Base-by-base conservation (phyloP, 441 rosid genomes). In the Populus hybrid region DNA sequence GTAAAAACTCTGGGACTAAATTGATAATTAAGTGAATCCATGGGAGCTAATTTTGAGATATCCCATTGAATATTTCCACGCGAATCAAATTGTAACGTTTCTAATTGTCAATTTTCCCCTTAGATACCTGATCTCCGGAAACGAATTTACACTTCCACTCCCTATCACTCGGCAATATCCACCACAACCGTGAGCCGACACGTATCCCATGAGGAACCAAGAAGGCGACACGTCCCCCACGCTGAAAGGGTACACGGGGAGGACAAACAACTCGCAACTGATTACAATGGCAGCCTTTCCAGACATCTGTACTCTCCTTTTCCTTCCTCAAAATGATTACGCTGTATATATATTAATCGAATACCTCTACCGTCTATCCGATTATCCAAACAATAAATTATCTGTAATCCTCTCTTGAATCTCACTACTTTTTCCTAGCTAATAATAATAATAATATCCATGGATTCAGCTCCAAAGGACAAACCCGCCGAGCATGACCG, bases 391-490 rank as follows among this genome's bases (percentile, higher is more conserved):
- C 21, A 54, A 30, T 5, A 7, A 4, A 54, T 18, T 18, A 16
- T 54, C 61, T 54, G 61, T 0, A 18, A 54, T 54, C 8, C 61
- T 54, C 61, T 54, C 61, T 6, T 18, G 21, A 54, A 54, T 18
- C 21, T 54, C 21, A 6, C 61, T 6, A 0, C 61, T 16, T 6
- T 54, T 54, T 54, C 59, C 59, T 50, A 5, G n/a, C 59, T 5
- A 50, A 16, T 50, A 50, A 28, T 28, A 28, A 28, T 28, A 28
- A 28, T 0, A 36, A 7, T 21, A 18, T 63, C 72, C 73, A 80
- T 70, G 80, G 80, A 81, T 28, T 42, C 61, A n/a, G 21, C n/a
- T 54, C 21, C 61, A 1, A 54, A 54, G 61, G 16, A 69, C 76
- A 40, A 72, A 10, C 72, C 75, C 70, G 21, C 67, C 36, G n/a